Percentiles rank a stretch among this genome's conserved stretches.
phyloP scores from a whole-genome alignment of 306 rosid genomes.

The Morella rubra region DNA sequence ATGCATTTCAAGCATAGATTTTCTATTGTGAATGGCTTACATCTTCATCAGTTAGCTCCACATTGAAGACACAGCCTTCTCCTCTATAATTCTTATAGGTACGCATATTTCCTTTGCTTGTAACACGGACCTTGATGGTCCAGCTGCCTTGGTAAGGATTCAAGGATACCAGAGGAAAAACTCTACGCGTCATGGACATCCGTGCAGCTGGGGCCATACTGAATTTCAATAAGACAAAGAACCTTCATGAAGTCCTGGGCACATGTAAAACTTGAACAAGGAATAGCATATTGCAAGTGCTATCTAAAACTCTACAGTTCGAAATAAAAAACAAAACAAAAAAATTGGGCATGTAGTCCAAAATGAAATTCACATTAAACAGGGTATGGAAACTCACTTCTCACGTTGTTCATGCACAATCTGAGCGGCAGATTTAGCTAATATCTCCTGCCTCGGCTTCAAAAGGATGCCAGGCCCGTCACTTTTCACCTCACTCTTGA shows the following conservation, averaged over 20 bases:
- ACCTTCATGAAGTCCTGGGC: neutral
- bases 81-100: conserved; percentile 82
- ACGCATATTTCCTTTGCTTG: conserved; percentile 83
- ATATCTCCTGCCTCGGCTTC: conserved; percentile 69
- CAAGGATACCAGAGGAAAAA: conserved; percentile 82
- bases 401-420: conserved; percentile 71
- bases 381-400: conserved; percentile 49
- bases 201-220: conserved; percentile 79
- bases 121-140: conserved; percentile 91
- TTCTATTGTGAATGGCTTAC: conserved; percentile 38
- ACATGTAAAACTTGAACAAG: neutral
- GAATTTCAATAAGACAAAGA: conserved; percentile 5
- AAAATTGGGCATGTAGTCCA: neutral
- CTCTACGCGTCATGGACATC: conserved; percentile 88
- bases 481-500: conserved; percentile 30
- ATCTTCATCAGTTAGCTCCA: conserved; percentile 91
- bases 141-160: conserved; percentile 91
- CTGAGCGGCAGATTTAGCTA: conserved; percentile 84
- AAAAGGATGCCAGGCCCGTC: conserved; percentile 49
- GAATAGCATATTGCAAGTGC: neutral
- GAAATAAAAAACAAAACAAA: too few relatives aligned
- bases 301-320: neutral
- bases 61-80: conserved; percentile 95
- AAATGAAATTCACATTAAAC: neutral
- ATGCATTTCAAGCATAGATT: neutral